Evolutionary conservation across 306 rosid species (phyloP).

Genomic region (Vachellia pachyceras): DNA sequence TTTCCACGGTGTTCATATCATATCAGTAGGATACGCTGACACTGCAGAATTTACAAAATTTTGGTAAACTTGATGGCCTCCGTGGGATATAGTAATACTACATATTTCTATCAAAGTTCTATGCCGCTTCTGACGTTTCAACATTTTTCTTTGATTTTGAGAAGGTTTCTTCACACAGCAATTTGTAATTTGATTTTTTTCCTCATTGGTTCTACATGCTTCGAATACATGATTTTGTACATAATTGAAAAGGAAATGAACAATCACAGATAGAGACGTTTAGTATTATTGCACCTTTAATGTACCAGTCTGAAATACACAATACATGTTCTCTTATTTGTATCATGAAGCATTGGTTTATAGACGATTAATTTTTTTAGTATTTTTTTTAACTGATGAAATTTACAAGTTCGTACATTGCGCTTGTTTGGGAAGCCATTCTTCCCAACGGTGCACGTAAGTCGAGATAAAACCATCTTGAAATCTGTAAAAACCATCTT

Average conservation of each 20-base stretch:
- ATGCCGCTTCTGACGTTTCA: not conserved
- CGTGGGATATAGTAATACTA: slow-evolving; percentile 9
- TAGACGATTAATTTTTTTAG: slow-evolving; percentile 21
- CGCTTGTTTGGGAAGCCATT: too few species aligned
- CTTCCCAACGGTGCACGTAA: too few species aligned
- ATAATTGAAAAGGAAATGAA: slow-evolving; percentile 19
- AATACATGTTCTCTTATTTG: not conserved
- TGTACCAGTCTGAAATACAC: not conserved
- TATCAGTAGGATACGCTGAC: slow-evolving; percentile 64
- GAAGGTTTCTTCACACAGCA: slow-evolving; percentile 32
- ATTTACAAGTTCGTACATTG: not conserved
- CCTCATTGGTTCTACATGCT: slow-evolving; percentile 30
- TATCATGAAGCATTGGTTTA: not conserved
- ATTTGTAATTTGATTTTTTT: slow-evolving; percentile 41
- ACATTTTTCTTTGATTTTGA: slow-evolving; percentile 26
- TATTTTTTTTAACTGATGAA: not conserved
- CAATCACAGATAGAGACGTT: slow-evolving; percentile 28
- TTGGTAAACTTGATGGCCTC: slow-evolving; percentile 49
- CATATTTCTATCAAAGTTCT: slow-evolving; percentile 18
- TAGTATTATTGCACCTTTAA: slow-evolving; percentile 14
- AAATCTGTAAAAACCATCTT: too few species aligned
- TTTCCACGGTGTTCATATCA: slow-evolving; percentile 44
- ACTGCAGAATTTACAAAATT: slow-evolving; percentile 52
- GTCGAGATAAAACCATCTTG: too few species aligned
- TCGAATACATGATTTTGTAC: slow-evolving; percentile 41